A percentile compares a stretch with the other conserved stretches of the same genome.
Conservation (phyloP, 441 rosid genomes). For the Gossypium gossypioides region DNA sequence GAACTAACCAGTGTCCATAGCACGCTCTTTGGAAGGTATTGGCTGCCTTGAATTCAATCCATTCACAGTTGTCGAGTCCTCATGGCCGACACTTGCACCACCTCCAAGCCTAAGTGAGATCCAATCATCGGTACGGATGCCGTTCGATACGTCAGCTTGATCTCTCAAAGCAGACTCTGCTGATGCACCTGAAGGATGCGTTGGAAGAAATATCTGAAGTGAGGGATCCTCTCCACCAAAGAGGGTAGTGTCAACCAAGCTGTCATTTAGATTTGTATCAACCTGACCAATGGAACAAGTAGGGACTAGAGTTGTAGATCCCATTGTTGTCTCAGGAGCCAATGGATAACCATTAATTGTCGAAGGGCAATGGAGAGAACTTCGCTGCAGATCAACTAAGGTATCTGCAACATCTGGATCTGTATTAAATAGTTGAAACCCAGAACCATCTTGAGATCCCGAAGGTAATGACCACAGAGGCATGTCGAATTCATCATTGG, state of each 20-base stretch:
- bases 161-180: constrained; percentile 48
- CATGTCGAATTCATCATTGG: constrained; percentile 63
- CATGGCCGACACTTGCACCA: constrained; percentile 42
- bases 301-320: constrained; percentile 35
- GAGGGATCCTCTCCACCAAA: constrained; percentile 81
- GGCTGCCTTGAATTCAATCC: constrained; percentile 55
- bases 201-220: constrained; percentile 87
- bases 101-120: constrained; percentile 92
- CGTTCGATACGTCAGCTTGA: constrained; percentile 65
- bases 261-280: constrained; percentile 47
- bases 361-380: constrained; percentile 44
- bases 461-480: constrained; percentile 60
- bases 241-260: constrained; percentile 77
- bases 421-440: constrained; percentile 68
- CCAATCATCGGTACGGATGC: constrained; percentile 77
- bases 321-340: constrained; percentile 52
- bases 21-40: constrained; percentile 39
- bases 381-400: constrained; percentile 51
- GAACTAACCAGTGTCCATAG: constrained; percentile 68
- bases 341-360: constrained; percentile 54
- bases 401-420: constrained; percentile 34
- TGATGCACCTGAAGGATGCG: constrained; percentile 60
- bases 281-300: constrained; percentile 46
- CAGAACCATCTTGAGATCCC: constrained; percentile 55
- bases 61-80: constrained; percentile 37